Evolutionary conservation across 2,329 filamentous ascomycete species (phyloP).

Genomic region (Xylaria polymorpha): DNA sequence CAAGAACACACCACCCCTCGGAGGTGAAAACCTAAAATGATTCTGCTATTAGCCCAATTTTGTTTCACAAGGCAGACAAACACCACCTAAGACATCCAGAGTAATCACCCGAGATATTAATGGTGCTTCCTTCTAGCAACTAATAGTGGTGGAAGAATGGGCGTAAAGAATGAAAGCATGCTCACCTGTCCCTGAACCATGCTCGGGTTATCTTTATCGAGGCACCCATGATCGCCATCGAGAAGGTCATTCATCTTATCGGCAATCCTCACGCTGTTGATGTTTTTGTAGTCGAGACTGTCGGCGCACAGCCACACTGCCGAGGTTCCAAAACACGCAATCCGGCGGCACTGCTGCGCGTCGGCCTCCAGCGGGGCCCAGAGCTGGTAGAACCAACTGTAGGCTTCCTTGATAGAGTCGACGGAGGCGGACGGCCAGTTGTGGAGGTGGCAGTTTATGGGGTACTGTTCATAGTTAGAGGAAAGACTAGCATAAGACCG

Average conservation of each 20-base stretch:
- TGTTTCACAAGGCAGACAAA: neutral
- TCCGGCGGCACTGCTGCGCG: constrained; percentile 31
- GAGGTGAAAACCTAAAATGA: constrained; percentile 26
- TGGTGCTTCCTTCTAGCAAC: too few species aligned
- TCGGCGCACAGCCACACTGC: constrained; percentile 37
- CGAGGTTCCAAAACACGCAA: constrained; percentile 31
- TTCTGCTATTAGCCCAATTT: constrained; percentile 8
- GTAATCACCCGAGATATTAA: too few species aligned
- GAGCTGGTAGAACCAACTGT: constrained; percentile 36
- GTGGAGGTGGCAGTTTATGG: constrained; percentile 37
- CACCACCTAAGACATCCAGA: neutral
- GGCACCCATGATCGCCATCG: constrained; percentile 32
- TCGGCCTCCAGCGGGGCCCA: constrained; percentile 30
- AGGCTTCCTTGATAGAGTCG: constrained; percentile 33
- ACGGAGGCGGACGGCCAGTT: constrained; percentile 36
- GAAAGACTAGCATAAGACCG: neutral
- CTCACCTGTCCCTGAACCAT: constrained; percentile 37
- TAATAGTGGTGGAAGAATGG: neutral
- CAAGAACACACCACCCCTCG: constrained; percentile 31
- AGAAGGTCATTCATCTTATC: constrained; percentile 37
- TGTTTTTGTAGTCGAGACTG: constrained; percentile 17
- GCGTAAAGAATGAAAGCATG: neutral
- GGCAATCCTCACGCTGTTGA: constrained; percentile 34
- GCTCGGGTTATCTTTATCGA: constrained; percentile 25
- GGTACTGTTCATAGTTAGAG: constrained; percentile 18